These are phyloP conservation scores for Phytophthora sojae DNA, from an alignment of 352 stramenopile genomes.

Conservation along the genomic window DNA sequence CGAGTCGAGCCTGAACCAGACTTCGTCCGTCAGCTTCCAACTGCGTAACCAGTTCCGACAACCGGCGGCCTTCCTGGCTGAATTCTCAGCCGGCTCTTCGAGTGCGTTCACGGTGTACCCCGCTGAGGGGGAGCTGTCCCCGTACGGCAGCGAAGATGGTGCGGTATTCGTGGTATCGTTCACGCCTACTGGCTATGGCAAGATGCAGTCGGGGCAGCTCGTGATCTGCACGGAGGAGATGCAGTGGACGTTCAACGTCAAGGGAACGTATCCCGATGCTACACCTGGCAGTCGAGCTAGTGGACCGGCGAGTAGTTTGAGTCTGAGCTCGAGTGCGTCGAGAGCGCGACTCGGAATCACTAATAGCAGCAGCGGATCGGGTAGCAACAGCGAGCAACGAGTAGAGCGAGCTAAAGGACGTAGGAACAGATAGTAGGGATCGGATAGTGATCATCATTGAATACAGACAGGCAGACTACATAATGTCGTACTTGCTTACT, in stretches of 20 bases:
- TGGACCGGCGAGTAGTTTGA: slow-evolving; percentile 44
- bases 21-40: slow-evolving; percentile 86
- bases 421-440: slow-evolving; percentile 3
- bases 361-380: slow-evolving; percentile 3
- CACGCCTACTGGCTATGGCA: slow-evolving; percentile 92
- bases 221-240: slow-evolving; percentile 91
- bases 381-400: slow-evolving; percentile 7
- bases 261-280: slow-evolving; percentile 84
- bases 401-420: slow-evolving; percentile 12
- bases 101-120: slow-evolving; percentile 92
- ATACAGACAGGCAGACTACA: too few relatives aligned
- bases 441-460: too few relatives aligned
- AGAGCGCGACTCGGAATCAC: slow-evolving; percentile 29
- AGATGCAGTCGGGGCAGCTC: slow-evolving; percentile 89
- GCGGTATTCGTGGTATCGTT: slow-evolving; percentile 90
- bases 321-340: slow-evolving; percentile 52
- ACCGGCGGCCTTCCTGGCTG: slow-evolving; percentile 76
- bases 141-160: slow-evolving; percentile 77
- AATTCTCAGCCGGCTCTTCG: slow-evolving; percentile 89
- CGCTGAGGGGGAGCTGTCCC: slow-evolving; percentile 69
- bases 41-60: slow-evolving; percentile 90
- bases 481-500: too few relatives aligned
- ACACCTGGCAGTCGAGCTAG: slow-evolving; percentile 45
- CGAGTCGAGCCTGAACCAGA: slow-evolving; percentile 88
- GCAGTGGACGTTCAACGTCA: slow-evolving; percentile 94